Evolutionary conservation across 495 filamentous ascomycete genomes (phyloP).

Genomic region (Hamigera avellanea): DNA sequence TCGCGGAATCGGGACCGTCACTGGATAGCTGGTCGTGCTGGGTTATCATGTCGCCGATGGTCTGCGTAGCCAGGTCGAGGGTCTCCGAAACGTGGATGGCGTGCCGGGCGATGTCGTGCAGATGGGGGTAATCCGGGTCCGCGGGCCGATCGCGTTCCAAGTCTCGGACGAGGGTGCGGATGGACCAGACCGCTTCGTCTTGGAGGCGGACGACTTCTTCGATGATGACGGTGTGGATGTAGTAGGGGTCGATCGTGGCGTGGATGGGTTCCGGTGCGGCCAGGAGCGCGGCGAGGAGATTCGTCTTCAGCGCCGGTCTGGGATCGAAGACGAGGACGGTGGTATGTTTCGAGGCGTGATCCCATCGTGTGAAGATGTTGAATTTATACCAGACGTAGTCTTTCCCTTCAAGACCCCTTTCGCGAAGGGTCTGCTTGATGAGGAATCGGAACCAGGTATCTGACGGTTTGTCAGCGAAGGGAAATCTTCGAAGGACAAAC

Average conservation of each 20-base stretch:
- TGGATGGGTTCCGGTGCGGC: conserved; percentile 1
- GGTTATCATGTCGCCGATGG: conserved; percentile 20
- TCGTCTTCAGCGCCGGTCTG: not conserved
- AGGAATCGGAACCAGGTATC: not conserved
- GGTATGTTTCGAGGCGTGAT: conserved; percentile 11
- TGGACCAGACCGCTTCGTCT: conserved; percentile 16
- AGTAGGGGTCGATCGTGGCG: conserved; percentile 10
- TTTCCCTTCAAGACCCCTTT: too few species aligned
- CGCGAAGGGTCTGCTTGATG: not conserved
- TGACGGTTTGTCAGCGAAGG: too few species aligned
- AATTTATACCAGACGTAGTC: conserved; percentile 21
- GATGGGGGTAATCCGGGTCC: conserved; percentile 21
- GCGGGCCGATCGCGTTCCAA: conserved; percentile 9
- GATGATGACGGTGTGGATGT: conserved; percentile 9
- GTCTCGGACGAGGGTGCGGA: conserved; percentile 11
- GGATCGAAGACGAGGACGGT: conserved; percentile 24
- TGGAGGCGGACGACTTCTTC: conserved; percentile 8
- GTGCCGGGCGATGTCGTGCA: conserved; percentile 39
- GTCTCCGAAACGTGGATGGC: conserved; percentile 36
- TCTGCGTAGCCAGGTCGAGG: conserved; percentile 23
- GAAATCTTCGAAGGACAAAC: too few species aligned
- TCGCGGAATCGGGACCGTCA: conserved; percentile 2
- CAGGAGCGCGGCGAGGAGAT: not conserved
- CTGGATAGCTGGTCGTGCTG: conserved; percentile 14
- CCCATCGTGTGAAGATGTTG: conserved; percentile 23